A percentile compares a stretch with the other conserved stretches of the same genome.
Evolutionary conservation across 73 alveolate species (phyloP).

Genomic region (Paramecium primaurelia): DNA sequence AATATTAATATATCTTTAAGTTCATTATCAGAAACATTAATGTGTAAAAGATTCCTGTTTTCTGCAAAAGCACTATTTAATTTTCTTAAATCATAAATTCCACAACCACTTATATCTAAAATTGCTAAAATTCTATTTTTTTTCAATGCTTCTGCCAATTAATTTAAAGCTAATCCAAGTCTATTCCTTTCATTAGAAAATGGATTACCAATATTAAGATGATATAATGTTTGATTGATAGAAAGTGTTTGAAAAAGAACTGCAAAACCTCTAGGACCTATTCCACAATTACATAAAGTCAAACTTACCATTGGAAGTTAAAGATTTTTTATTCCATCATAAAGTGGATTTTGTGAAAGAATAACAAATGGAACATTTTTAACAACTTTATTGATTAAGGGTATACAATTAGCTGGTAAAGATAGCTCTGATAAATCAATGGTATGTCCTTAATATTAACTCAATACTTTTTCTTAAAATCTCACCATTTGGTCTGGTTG

Average conservation of each 20-base stretch:
- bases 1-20: not conserved
- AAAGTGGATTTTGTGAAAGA: not conserved
- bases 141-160: not conserved
- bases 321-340: not conserved
- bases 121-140: not conserved
- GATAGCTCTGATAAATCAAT: not conserved
- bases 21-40: not conserved
- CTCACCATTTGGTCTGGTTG: not conserved
- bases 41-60: not conserved
- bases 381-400: not conserved
- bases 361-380: not conserved
- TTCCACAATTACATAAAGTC: conserved; percentile 29
- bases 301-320: not conserved
- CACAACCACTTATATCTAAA: conserved; percentile 23
- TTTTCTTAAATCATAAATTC: not conserved
- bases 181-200: not conserved
- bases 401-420: not conserved
- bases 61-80: not conserved
- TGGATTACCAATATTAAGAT: not conserved
- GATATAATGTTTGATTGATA: not conserved
- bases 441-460: not conserved
- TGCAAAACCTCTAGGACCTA: not conserved
- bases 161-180: not conserved
- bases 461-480: not conserved
- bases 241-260: not conserved